Evolutionary conservation across 208 protist species (phyloP).

Genomic region (Leishmania major): DNA sequence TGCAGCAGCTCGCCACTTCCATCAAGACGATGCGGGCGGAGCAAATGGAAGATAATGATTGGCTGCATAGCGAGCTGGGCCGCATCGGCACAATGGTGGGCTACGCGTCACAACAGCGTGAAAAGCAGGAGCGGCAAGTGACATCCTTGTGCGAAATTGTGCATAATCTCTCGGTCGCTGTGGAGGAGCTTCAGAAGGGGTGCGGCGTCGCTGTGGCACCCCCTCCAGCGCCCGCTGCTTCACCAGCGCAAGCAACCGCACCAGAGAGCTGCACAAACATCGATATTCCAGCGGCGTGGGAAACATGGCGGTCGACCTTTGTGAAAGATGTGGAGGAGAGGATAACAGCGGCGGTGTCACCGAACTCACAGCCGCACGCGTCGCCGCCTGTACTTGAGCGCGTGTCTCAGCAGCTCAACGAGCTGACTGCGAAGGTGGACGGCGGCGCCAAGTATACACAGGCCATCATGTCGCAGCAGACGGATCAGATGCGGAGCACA

Average conservation of each 20-base stretch:
- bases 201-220: neutral
- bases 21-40: constrained; percentile 14
- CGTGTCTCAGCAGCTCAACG: constrained; percentile 32
- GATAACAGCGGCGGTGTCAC: constrained; percentile 14
- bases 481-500: constrained; percentile 27
- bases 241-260: neutral
- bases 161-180: constrained; percentile 36
- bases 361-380: neutral
- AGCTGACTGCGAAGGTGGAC: constrained; percentile 32
- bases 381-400: constrained; percentile 15
- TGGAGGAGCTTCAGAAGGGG: constrained; percentile 25
- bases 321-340: constrained; percentile 13
- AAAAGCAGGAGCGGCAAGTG: constrained; percentile 29
- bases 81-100: constrained; percentile 15
- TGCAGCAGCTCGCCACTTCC: constrained; percentile 5
- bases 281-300: constrained; percentile 5
- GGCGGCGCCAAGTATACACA: constrained; percentile 31
- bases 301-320: constrained; percentile 16
- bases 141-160: constrained; percentile 34
- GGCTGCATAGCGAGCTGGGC: constrained; percentile 30
- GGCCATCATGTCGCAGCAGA: constrained; percentile 21
- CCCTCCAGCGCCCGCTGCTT: neutral
- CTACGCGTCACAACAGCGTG: constrained; percentile 24
- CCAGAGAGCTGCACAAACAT: neutral
- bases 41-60: constrained; percentile 32